These are phyloP conservation scores for Penicillium sp. DNA, from an alignment of 2,329 filamentous ascomycete genomes.

Conservation along the genomic window DNA sequence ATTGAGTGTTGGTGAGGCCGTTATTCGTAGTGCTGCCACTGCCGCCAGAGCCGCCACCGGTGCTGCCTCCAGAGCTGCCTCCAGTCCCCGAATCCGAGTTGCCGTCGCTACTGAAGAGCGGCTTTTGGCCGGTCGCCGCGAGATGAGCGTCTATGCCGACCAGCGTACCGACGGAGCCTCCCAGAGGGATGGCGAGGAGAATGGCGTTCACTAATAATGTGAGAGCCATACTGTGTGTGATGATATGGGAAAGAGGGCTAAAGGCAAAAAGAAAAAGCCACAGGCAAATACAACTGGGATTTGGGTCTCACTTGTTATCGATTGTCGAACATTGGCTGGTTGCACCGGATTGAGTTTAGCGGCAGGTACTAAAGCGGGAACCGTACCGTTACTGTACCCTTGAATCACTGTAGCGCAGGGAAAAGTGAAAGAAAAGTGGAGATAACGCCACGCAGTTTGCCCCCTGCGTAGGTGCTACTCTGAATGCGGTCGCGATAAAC, in stretches of 20 bases:
- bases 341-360: constrained; percentile 9
- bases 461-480: not conserved
- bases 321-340: not conserved
- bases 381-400: constrained; percentile 4
- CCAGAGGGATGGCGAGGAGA: constrained; percentile 53
- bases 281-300: too few species aligned
- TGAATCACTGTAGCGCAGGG: not conserved
- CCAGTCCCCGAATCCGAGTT: constrained; percentile 8
- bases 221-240: constrained; percentile 5
- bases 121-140: constrained; percentile 43
- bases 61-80: constrained; percentile 16
- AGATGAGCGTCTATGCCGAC: constrained; percentile 51
- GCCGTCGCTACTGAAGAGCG: constrained; percentile 44
- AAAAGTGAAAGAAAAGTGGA: not conserved
- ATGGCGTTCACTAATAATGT: constrained; percentile 51
- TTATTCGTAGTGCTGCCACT: constrained; percentile 28
- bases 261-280: not conserved
- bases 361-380: constrained; percentile 12
- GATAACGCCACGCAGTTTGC: not conserved
- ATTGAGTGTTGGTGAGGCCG: constrained; percentile 35
- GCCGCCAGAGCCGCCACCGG: constrained; percentile 14
- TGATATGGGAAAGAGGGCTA: not conserved
- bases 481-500: not conserved
- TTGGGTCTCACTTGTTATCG: not conserved
- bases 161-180: constrained; percentile 51